A percentile compares a stretch with the other conserved stretches of the same genome.
Conservation (phyloP, 78 protist species). For the Chrysochromulina tobinii region DNA sequence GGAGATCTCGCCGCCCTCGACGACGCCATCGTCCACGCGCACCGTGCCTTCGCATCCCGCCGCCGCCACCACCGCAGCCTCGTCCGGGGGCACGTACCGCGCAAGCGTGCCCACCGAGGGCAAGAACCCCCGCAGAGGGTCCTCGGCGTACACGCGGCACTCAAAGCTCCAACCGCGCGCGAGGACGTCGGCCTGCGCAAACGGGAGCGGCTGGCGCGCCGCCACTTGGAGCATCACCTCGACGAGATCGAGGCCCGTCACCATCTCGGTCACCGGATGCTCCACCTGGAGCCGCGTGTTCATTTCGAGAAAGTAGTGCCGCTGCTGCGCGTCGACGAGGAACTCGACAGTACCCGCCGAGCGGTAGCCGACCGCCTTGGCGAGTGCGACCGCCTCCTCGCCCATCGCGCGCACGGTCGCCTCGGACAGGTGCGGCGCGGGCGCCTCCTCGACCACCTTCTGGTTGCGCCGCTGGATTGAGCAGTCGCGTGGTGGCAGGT, state of each 20-base stretch:
- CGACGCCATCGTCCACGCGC: constrained; percentile 72
- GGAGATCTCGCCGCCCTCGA: constrained; percentile 90
- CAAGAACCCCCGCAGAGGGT: constrained; percentile 82
- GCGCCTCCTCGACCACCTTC: constrained; percentile 74
- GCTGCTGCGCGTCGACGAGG: constrained; percentile 71
- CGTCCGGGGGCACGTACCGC: constrained; percentile 63
- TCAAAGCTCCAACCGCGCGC: constrained; percentile 92
- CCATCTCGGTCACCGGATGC: constrained; percentile 93
- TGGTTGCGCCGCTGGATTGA: constrained; percentile 93
- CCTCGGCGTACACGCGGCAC: constrained; percentile 95
- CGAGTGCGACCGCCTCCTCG: constrained; percentile 86
- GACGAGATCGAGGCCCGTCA: constrained; percentile 93
- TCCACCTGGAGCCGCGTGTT: constrained; percentile 98
- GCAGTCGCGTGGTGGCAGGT: constrained; percentile 90
- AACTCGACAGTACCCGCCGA: constrained; percentile 97
- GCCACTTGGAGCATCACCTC: constrained; percentile 91
- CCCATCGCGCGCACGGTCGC: constrained; percentile 80
- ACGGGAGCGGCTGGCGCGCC: constrained; percentile 66
- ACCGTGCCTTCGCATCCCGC: background rate
- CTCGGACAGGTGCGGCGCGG: constrained; percentile 60
- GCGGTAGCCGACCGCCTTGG: constrained; percentile 82
- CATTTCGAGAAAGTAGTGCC: constrained; percentile 94
- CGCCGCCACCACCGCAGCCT: background rate
- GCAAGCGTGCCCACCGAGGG: constrained; percentile 84
- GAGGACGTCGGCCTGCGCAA: constrained; percentile 74